These are phyloP conservation scores for Cantharellus anzutake DNA, from an alignment of 768 basidiomycete genomes.

Conservation along the genomic window DNA sequence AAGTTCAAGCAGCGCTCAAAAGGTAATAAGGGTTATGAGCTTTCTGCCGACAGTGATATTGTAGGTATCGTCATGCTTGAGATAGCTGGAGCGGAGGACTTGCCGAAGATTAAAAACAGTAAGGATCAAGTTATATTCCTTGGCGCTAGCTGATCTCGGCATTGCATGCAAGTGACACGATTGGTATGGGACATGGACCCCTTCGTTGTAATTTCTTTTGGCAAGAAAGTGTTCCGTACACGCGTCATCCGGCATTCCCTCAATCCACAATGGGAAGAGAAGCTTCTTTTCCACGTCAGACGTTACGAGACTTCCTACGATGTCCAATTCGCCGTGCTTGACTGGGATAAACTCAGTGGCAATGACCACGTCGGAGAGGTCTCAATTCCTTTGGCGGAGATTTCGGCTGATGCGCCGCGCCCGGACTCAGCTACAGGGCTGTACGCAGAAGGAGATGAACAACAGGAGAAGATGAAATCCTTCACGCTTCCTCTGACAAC, in stretches of 20 bases:
- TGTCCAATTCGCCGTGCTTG: constrained; percentile 66
- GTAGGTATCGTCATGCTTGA: constrained; percentile 92
- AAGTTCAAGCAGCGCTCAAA: not conserved
- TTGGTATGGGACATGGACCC: constrained; percentile 95
- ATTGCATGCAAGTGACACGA: constrained; percentile 40
- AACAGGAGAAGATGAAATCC: constrained; percentile 42
- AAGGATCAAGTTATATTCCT: constrained; percentile 17
- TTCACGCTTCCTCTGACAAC: constrained; percentile 45
- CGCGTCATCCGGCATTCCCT: constrained; percentile 68
- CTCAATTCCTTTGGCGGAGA: constrained; percentile 46
- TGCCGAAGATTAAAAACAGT: constrained; percentile 81
- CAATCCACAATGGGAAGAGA: constrained; percentile 88
- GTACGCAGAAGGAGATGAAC: constrained; percentile 35
- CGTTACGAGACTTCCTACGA: constrained; percentile 65
- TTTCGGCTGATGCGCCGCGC: constrained; percentile 48
- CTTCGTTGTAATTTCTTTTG: constrained; percentile 88
- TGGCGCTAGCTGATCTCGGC: not conserved
- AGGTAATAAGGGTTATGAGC: constrained; percentile 28
- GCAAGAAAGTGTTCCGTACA: constrained; percentile 92
- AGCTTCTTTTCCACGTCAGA: constrained; percentile 86
- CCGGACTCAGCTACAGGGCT: constrained; percentile 35
- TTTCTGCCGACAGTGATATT: constrained; percentile 59
- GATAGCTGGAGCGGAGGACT: constrained; percentile 61
- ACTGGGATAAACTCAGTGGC: constrained; percentile 87
- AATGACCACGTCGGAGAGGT: constrained; percentile 84